Evolutionary conservation across 305 asterid genomes (phyloP), one percentile per base, ranked within the genome.

Genomic region (Lippia alba): DNA sequence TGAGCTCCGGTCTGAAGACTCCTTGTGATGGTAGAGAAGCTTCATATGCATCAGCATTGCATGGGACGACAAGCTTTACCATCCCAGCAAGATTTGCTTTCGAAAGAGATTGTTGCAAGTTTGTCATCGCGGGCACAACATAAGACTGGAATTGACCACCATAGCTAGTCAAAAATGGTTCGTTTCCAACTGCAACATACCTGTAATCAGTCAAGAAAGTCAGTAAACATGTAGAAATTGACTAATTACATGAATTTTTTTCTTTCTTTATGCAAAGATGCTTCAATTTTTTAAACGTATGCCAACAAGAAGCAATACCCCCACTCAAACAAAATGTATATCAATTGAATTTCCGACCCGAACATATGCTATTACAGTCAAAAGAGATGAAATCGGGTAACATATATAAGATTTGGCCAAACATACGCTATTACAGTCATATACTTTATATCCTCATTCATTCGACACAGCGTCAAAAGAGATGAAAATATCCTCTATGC

Each of bases 31-130:
- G 98, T 58, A 93, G 80, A 72, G 84, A 36, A 75, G 97, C 81
- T 84, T 84, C 96, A 12, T 93, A 93, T 66, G 98, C 98, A 82
- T 93, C 98, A 3, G 98, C 98, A 67, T 93, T 93, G 89, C 98
- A 93, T 8, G 98, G 98, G 36, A 93, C 97, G 16, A 93, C 94
- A 61, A 93, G 83, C 85, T 89, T 93, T 6, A 91, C 82, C 12
- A 15, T 48, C 77, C 91, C 89, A 0, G 86, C 96, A 69, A 93
- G 96, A 83, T 88, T 85, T 61, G 82, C 89, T 80, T 77, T 91
- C 50, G 82, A 74, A 49, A 93, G 76, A 44, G 97, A 93, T 75
- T 91, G 87, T 53, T 86, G 98, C 71, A 93, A 19, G 69, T 89
- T 93, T 74, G 69, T 76, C 61, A 93, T 19, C 20, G 96, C 84